phyloP scores from a whole-genome alignment of 1,284 basidiomycete genomes.

The Trichosporon sp. region DNA sequence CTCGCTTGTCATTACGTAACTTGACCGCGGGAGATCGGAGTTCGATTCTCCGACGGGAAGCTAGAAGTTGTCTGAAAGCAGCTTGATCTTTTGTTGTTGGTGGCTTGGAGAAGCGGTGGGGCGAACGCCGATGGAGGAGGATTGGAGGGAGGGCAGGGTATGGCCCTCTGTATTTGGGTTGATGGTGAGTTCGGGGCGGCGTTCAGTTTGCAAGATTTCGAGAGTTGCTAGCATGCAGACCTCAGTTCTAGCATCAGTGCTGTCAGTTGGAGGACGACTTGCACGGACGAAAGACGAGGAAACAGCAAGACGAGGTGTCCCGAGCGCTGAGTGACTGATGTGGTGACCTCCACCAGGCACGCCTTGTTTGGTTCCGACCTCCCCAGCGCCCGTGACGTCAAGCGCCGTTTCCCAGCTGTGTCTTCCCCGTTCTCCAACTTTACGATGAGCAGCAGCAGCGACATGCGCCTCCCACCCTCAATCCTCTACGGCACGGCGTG shows the following conservation, averaged over 20 bases:
- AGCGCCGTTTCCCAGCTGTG: not conserved
- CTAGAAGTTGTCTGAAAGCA: not conserved
- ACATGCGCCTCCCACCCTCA: conserved; percentile 50
- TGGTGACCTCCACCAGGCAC: not conserved
- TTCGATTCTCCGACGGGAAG: conserved; percentile 13
- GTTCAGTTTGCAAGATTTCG: too few relatives aligned
- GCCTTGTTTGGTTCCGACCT: conserved; percentile 19
- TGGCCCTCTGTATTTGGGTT: too few relatives aligned
- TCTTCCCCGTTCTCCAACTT: not conserved
- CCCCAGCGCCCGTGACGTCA: not conserved
- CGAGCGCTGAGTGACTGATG: not conserved
- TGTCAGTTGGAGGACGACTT: not conserved
- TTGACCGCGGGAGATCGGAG: not conserved
- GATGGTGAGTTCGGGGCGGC: too few relatives aligned
- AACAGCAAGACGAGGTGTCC: not conserved
- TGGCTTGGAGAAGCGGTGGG: not conserved
- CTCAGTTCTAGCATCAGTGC: too few relatives aligned
- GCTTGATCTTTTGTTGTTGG: conserved; percentile 4
- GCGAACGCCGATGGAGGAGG: not conserved
- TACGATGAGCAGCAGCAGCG: conserved; percentile 9
- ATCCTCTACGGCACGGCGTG: conserved; percentile 73
- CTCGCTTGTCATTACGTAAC: not conserved
- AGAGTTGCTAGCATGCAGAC: too few relatives aligned
- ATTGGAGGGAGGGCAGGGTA: too few relatives aligned
- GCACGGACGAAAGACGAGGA: not conserved